Percentiles rank a stretch among this genome's conserved stretches.
phyloP scores from a whole-genome alignment of 106 monocot species.

The Vanilla planifolia region DNA sequence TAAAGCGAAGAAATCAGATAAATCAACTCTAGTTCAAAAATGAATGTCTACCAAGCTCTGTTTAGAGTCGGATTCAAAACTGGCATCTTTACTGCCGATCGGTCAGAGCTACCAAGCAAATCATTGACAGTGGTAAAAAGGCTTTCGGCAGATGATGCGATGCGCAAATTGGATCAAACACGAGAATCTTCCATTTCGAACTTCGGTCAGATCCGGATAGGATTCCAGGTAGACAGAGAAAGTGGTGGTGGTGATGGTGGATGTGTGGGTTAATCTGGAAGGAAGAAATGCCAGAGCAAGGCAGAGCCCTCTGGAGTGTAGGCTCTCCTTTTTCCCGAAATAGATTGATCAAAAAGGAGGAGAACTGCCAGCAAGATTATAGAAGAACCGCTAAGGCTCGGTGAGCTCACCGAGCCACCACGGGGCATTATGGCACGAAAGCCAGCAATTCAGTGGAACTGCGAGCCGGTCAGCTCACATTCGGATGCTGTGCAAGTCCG shows the following conservation, averaged over 20 bases:
- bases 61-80: background rate
- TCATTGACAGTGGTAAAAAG: background rate
- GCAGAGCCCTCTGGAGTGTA: background rate
- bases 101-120: background rate
- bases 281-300: background rate
- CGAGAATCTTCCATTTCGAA: slow-evolving; percentile 1
- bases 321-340: no score
- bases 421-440: no score
- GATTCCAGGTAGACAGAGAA: no score
- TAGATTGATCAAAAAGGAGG: no score
- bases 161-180: background rate
- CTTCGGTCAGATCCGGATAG: background rate
- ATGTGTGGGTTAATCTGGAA: background rate
- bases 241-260: background rate
- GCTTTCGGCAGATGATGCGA: background rate
- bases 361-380: no score
- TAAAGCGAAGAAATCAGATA: background rate
- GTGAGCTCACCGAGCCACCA: no score
- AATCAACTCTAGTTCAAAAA: background rate
- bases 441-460: no score
- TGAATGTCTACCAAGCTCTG: background rate
- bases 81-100: background rate
- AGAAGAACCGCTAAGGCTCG: no score
- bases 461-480: no score
- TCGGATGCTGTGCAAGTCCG: no score